These are phyloP conservation scores for Rhipidocladum racemiflorum DNA, from an alignment of 176 grass and related monocot genomes.

Conservation along the genomic window DNA sequence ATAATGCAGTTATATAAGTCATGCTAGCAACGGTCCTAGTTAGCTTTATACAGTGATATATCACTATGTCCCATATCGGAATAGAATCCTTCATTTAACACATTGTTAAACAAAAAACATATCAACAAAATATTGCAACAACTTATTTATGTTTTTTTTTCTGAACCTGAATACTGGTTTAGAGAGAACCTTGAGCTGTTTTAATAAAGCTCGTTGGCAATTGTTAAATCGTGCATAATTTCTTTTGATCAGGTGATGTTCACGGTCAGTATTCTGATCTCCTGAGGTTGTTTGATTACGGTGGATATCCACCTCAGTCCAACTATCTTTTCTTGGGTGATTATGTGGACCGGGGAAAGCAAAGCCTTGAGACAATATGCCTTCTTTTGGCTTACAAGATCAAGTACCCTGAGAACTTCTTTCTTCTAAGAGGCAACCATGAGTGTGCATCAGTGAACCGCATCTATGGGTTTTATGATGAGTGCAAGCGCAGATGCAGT, in stretches of 20 bases:
- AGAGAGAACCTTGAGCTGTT: background rate
- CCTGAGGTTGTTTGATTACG: conserved; percentile 65
- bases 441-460: conserved; percentile 78
- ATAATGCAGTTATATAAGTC: background rate
- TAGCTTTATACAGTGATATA: background rate
- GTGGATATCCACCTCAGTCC: conserved; percentile 60
- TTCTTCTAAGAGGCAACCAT: conserved; percentile 78
- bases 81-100: background rate
- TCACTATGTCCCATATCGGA: background rate
- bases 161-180: background rate
- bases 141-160: background rate
- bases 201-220: background rate
- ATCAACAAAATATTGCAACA: background rate
- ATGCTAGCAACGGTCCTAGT: background rate
- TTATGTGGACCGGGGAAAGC: conserved; percentile 79
- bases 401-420: conserved; percentile 77
- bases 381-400: conserved; percentile 81
- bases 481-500: conserved; percentile 79
- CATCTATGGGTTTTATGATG: conserved; percentile 74
- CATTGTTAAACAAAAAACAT: background rate
- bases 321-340: conserved; percentile 85
- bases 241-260: conserved; percentile 60
- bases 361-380: conserved; percentile 85
- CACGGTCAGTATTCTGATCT: conserved; percentile 88
- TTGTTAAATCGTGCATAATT: conserved; percentile 15